Base-by-base conservation (phyloP, 768 basidiomycete species). In the Xerocomellus amylosporus region DNA sequence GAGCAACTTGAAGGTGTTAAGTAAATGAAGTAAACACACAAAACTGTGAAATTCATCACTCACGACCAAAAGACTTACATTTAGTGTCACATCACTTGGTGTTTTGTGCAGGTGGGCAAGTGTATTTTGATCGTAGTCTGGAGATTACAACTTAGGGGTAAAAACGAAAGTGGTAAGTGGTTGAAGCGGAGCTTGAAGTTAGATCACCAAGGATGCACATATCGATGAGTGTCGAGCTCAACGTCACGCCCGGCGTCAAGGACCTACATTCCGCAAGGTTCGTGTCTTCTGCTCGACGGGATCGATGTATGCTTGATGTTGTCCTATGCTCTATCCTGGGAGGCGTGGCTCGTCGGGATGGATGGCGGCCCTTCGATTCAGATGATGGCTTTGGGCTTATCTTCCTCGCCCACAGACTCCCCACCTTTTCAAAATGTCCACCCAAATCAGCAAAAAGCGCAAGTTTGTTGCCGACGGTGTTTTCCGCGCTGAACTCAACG, bases 381-480 rank as follows among this genome's bases (percentile, higher is more conserved):
- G 67, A 70, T 70, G 63, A 58, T 44, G 53, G 39, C 28, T 20
- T 46, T 12, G 22, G 12, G 49, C 68, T 70, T 53, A 68, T 70
- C 58, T 50, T 51, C 19, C 15, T 42, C 43, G 7, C 37, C 39
- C 44, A 33, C 48, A 70, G 68, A 54, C 56, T 42, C 26, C 33
- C 42, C 39, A 7, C 10, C 26, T 31, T 51, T 44, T 61, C 74
- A 84, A 79, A 67, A 93, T 93, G 91, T 79, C 90, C 70, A 71
- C 82, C 64, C 87, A 88, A 70, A 93, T 97, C 81, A 93, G 90
- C 82, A 97, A 98, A 80, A 96, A 95, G 82, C 87, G 93, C 81
- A 98, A 94, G 85, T 95, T 96, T 69, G 90, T 96, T 68, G 93
- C 94, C 53, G 95, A 97, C 72, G 95, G 95, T 86, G 95, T 98